phyloP scores from a whole-genome alignment of 2,329 filamentous ascomycete species.

The Graphilbum ipis-grandicollis region DNA sequence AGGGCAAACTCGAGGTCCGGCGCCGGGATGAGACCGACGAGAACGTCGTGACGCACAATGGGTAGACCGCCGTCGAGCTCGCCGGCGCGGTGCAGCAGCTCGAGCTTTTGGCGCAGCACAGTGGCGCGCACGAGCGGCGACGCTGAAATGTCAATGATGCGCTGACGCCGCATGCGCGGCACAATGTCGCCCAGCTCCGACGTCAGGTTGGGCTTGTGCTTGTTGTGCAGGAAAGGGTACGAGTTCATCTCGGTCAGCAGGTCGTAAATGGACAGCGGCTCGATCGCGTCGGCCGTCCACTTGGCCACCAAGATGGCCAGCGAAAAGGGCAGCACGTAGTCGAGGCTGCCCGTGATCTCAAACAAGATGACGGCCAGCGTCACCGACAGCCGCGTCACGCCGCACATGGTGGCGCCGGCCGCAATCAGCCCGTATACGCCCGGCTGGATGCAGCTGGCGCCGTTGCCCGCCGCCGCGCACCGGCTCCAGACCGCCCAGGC shows the following conservation, averaged over 20 bases:
- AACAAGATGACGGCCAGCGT: conserved; percentile 92
- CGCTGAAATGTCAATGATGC: conserved; percentile 74
- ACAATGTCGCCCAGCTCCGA: conserved; percentile 78
- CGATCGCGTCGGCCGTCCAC: conserved; percentile 91
- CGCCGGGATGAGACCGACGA: conserved; percentile 83
- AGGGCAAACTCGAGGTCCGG: conserved; percentile 88
- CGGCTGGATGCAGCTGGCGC: conserved; percentile 80
- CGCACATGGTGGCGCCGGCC: conserved; percentile 94
- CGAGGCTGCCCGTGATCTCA: conserved; percentile 83
- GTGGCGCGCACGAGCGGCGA: conserved; percentile 65
- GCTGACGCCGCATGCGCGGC: conserved; percentile 52
- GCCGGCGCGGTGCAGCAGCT: conserved; percentile 64
- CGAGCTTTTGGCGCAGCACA: conserved; percentile 63
- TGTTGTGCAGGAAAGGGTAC: conserved; percentile 95
- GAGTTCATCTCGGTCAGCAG: conserved; percentile 92
- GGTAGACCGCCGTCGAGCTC: conserved; percentile 87
- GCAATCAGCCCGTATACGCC: conserved; percentile 94
- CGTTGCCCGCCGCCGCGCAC: conserved; percentile 52
- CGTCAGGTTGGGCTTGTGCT: conserved; percentile 80
- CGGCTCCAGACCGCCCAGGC: conserved; percentile 54
- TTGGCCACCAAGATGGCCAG: conserved; percentile 87
- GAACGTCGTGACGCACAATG: conserved; percentile 58
- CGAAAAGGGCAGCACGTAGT: conserved; percentile 91
- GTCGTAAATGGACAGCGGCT: conserved; percentile 90
- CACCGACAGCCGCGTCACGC: conserved; percentile 82